Conservation (phyloP, 2,329 filamentous ascomycete species). For the Apiospora hydei region DNA sequence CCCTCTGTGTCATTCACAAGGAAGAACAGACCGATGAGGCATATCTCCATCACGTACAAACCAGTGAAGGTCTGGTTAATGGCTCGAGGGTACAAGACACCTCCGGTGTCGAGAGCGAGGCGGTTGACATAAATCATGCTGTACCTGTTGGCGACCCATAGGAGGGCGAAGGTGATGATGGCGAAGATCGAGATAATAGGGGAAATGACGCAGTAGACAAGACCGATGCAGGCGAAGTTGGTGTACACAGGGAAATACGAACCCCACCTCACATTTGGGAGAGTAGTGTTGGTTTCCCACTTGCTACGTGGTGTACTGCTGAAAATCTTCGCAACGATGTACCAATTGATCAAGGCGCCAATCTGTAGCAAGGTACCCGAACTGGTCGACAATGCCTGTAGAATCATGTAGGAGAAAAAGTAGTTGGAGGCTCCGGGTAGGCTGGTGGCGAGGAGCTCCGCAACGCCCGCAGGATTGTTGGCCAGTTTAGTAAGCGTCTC, state of each 20-base stretch:
- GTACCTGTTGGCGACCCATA: constrained; percentile 97
- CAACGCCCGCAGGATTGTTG: constrained; percentile 69
- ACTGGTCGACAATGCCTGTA: constrained; percentile 90
- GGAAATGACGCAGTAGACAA: constrained; percentile 88
- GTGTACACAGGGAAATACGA: constrained; percentile 96
- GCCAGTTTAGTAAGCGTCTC: constrained; percentile 65
- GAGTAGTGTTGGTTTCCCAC: constrained; percentile 81
- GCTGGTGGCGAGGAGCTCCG: constrained; percentile 76
- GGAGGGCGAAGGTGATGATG: constrained; percentile 86
- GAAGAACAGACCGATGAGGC: constrained; percentile 89
- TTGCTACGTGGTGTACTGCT: constrained; percentile 86
- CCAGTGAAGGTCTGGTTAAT: constrained; percentile 97
- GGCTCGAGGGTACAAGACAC: constrained; percentile 87
- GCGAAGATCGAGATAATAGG: constrained; percentile 94
- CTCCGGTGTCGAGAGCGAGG: constrained; percentile 89
- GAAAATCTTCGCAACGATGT: constrained; percentile 78
- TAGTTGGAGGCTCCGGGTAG: constrained; percentile 91
- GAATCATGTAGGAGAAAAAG: constrained; percentile 98
- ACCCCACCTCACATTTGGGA: constrained; percentile 86
- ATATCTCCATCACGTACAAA: constrained; percentile 92
- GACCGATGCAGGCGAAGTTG: constrained; percentile 90
- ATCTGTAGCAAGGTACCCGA: constrained; percentile 89
- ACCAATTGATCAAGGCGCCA: constrained; percentile 80
- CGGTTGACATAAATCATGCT: constrained; percentile 95
- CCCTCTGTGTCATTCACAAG: constrained; percentile 66